Evolutionary conservation across 257 asterid species (phyloP), one percentile per base, ranked within the genome.

Genomic region (Paraleonurus japonicus): DNA sequence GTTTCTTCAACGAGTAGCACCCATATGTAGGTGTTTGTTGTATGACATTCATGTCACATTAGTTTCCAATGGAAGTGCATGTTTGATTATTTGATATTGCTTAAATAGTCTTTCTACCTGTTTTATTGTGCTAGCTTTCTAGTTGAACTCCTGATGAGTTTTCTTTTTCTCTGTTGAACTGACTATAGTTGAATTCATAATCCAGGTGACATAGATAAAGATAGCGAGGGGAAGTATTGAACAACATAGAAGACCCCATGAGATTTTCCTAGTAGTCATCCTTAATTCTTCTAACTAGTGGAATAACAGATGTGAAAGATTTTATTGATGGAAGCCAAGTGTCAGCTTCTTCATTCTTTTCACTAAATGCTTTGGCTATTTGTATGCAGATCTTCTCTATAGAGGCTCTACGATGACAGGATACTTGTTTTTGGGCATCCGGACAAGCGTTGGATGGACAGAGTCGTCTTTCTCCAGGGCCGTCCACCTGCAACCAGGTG

Each of bases 351-450:
- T 51, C 59, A 13, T 61, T 41, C 32, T 16, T 20, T 66, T 35
- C 73, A 30, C 11, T 55, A 24, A 27, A 57, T 69, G 24, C 9
- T 43, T 54, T 48, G 55, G 67, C 62, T 59, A 20, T 59, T 59
- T 60, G 30, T 53, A 58, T 67, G 73, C 55, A 65, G 32, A 57
- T 73, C 4, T 72, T 30, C 45, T 67, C 71, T 89, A 85, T 7
- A 91, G 82, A 47, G 83, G 65, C 76, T 87, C 95, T 63, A 87
- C 86, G 73, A 74, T 48, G 79, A 89, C 61, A 5, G 97, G 97
- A 37, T 88, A 88, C 81, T 87, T 90, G 89, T 88, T 90, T 82
- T 85, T 85, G 5, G 94, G 92, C 97, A 91, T 89, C 67, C 96
- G 83, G 13, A 91, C 92, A 4, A 91, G 88, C 24, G 97, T 89